Base-by-base conservation (phyloP, 2,329 filamentous ascomycete genomes). In the Colletotrichum lupini region DNA sequence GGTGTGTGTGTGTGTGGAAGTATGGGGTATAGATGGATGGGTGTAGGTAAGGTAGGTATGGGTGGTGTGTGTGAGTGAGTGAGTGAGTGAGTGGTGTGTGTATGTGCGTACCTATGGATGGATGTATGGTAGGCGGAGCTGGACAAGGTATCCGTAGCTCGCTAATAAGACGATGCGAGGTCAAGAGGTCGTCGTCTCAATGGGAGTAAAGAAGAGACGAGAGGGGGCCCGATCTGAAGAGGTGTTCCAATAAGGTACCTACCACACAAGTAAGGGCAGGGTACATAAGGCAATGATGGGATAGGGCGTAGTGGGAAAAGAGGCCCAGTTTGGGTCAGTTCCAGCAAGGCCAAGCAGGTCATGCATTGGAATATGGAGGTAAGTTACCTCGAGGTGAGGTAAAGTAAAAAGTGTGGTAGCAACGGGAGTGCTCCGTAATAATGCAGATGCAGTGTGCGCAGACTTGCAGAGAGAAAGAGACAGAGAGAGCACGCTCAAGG, bases 271-370 rank as follows among this genome's bases (percentile, higher is more conserved):
- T 14, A 55, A 53, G 30, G n/a, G n/a, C 61, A 63, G 37, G 37
- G 37, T 42, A 42, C 37, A 16, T 42, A 6, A 37, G 28, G 46
- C 32, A 22, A 24, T 35, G 52, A 49, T 22, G 37, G 42, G 42
- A 52, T 9, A 49, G 46, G 24, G 6, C 37, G 32, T 49, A 16
- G 24, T 26, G 55, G 22, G 28, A 22, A 11, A 19, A 37, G 42
- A 53, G 35, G 52, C 28, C 19, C 11, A 14, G 53, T 59, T 46
- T 62, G 55, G 55, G 62, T 32, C 52, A 59, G 24, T 24, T 42
- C 32, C 24, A 4, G 68, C 53, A 59, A 67, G 53, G 53, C 37
- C 37, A 42, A 42, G 26, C 26, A 59, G 64, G 35, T 67, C 53
- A 58, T 55, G 64, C 55, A 19, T 32, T 46, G 11, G 11, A 49